Percentiles rank a stretch among this genome's conserved stretches.
phyloP scores from a whole-genome alignment of 495 filamentous ascomycete genomes.

The Astrothelium subdiscretum region DNA sequence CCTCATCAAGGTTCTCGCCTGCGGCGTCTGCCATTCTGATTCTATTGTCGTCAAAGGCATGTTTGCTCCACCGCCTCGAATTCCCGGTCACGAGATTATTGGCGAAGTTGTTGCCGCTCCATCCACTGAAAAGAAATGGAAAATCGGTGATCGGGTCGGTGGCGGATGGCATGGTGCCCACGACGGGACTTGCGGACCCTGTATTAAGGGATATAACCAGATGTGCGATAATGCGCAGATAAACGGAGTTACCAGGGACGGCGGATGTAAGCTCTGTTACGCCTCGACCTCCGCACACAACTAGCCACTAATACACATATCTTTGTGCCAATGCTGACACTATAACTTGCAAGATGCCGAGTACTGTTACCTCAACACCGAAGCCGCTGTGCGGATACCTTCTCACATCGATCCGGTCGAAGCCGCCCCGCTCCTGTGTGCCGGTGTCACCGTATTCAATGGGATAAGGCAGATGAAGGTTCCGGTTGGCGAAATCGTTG shows the following conservation, averaged over 20 bases:
- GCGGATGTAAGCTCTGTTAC: conserved; percentile 29
- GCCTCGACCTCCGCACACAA: too few species aligned
- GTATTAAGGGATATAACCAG: conserved; percentile 32
- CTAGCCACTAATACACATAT: too few species aligned
- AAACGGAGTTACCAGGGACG: conserved; percentile 30
- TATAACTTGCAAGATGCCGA: conserved; percentile 36
- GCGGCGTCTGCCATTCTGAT: conserved; percentile 32
- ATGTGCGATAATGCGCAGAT: conserved; percentile 32
- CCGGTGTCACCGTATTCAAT: conserved; percentile 65
- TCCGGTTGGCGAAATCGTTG: conserved; percentile 45
- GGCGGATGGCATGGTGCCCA: conserved; percentile 37
- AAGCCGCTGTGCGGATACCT: conserved; percentile 53
- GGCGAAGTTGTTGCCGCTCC: conserved; percentile 27
- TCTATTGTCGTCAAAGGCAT: conserved; percentile 18
- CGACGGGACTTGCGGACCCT: conserved; percentile 32
- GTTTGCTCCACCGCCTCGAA: conserved; percentile 21
- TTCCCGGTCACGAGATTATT: conserved; percentile 29
- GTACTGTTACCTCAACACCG: conserved; percentile 49
- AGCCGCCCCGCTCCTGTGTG: conserved; percentile 58
- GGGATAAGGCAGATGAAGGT: conserved; percentile 51
- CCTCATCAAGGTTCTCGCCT: conserved; percentile 31
- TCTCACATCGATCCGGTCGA: conserved; percentile 43
- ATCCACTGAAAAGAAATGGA: conserved; percentile 29
- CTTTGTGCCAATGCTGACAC: not conserved
- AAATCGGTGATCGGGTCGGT: conserved; percentile 30